Base-by-base conservation (phyloP, 1,284 basidiomycete species). In the Malassezia arunalokei region DNA sequence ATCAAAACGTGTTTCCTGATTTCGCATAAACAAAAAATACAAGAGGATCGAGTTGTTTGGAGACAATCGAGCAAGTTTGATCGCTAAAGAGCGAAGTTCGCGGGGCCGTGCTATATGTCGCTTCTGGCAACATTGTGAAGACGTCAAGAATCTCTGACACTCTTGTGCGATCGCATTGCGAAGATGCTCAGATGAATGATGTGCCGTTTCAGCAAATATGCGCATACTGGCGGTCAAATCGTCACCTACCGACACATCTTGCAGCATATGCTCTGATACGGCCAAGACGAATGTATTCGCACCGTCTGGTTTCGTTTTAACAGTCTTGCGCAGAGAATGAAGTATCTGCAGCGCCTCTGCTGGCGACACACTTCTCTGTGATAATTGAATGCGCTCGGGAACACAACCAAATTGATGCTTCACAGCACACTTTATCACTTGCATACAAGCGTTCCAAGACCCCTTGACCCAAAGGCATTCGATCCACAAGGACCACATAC, bases 401-500 rank as follows among this genome's bases (percentile, higher is more conserved):
- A 28, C 20, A 29, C 12, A 20, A 3, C 17, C n/a, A 11, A 40
- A 48, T 20, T 15, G 27, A 11, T 20, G n/a, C 2, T 11, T 17
- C 7, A 41, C 15, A 30, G 47, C 47, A 17, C 17, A 5, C 17
- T 49, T 35, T 14, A 43, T 15, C 8, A 45, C 38, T 15, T 39
- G 43, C 37, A 31, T 31, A 29, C 49, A 51, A 4, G 37, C 24
- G 3, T 14, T 20, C 28, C 29, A 31, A 33, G 15, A 8, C 2
- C 38, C 43, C 33, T 24, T 3, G 8, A 3, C 11, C 48, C 48
- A 50, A 28, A 49, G 46, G 30, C 37, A 17, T 20, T 50, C 43
- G 12, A 32, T 20, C 53, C 53, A 55, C 24, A 55, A 39, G 8
- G 28, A n/a, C 53, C 53, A 55, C 6, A 50, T 37, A n/a, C 7